phyloP scores from a whole-genome alignment of 169 alveolate genomes.

The Eimeria praecox region DNA sequence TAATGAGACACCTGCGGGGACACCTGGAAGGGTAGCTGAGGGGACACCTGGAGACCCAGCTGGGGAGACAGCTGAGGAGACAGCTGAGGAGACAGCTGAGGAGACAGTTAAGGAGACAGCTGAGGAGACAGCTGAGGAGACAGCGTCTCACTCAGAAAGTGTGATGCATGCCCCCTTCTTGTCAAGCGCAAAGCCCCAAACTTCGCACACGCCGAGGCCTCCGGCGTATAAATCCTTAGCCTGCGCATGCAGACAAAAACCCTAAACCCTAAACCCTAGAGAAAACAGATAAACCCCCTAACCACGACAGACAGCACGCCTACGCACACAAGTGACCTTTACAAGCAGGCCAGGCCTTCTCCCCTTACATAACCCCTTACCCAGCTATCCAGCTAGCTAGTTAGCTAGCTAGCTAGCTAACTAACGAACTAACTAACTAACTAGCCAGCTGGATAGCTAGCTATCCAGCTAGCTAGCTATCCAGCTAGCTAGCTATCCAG shows the following conservation, averaged over 20 bases:
- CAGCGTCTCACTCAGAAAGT: background rate
- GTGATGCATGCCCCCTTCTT: constrained; percentile 8
- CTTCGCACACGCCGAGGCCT: constrained; percentile 9
- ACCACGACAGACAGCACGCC: too few species aligned
- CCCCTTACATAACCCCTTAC: too few species aligned
- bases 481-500: background rate
- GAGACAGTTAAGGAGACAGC: constrained; percentile 17
- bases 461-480: constrained; percentile 3
- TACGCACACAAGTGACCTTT: too few species aligned
- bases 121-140: constrained; percentile 13
- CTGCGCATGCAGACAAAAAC: background rate
- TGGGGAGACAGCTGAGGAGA: background rate
- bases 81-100: constrained; percentile 53
- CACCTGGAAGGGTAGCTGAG: background rate
- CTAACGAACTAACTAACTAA: background rate
- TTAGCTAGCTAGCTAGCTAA: background rate
- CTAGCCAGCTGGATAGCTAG: background rate
- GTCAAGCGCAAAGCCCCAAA: constrained; percentile 50
- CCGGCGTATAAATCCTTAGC: constrained; percentile 10
- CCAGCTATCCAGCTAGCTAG: background rate
- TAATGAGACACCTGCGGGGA: background rate
- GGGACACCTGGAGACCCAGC: background rate
- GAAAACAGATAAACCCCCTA: background rate
- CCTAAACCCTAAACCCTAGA: background rate
- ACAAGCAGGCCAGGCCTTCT: too few species aligned